Percentiles rank a stretch among this genome's conserved stretches.
phyloP scores from a whole-genome alignment of 352 stramenopile species.

The Globisporangium cylindrosporum region DNA sequence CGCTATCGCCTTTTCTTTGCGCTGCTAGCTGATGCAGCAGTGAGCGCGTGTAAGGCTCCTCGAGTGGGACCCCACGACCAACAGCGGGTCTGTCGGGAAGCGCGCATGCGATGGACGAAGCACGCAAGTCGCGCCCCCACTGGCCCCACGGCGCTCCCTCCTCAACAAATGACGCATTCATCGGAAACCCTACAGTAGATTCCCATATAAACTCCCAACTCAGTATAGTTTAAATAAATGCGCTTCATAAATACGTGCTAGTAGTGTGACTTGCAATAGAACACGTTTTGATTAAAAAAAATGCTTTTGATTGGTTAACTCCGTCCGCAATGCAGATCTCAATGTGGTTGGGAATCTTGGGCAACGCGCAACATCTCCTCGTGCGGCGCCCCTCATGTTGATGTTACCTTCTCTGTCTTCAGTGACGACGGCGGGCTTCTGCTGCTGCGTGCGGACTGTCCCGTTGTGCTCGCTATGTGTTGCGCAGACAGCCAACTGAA shows the following conservation, averaged over 20 bases:
- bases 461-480: background rate
- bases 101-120: background rate
- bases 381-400: background rate
- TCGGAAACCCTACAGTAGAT: background rate
- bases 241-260: background rate
- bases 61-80: background rate
- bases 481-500: background rate
- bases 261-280: background rate
- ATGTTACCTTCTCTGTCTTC: background rate
- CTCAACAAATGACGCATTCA: background rate
- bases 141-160: background rate
- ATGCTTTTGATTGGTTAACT: background rate
- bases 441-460: background rate
- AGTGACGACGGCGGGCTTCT: background rate
- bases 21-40: background rate
- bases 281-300: background rate
- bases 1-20: background rate
- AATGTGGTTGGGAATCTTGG: background rate
- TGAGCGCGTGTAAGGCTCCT: background rate
- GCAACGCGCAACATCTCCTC: background rate
- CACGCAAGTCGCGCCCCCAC: background rate
- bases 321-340: background rate
- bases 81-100: constrained; percentile 1
- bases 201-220: background rate
- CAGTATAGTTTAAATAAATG: no score